phyloP scores from a whole-genome alignment of 2,329 filamentous ascomycete genomes.

The Aspergillus alliaceus region DNA sequence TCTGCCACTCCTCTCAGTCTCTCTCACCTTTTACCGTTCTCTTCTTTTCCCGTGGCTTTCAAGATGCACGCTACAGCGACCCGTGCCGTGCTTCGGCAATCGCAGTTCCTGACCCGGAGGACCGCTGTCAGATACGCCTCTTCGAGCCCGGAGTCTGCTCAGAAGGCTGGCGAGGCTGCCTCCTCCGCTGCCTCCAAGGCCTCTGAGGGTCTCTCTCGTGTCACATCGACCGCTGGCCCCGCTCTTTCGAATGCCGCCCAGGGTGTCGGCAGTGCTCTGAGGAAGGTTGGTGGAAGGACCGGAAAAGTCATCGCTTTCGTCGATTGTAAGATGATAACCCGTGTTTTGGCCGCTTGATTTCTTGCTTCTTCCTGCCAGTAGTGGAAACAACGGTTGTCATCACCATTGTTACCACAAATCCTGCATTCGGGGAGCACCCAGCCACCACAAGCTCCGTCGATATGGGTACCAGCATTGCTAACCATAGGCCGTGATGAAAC shows the following conservation, averaged over 20 bases:
- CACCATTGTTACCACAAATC: background rate
- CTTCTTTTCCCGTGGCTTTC: constrained; percentile 27
- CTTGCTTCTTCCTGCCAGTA: background rate
- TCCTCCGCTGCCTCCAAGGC: constrained; percentile 60
- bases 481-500: constrained; percentile 20
- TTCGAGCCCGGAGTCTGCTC: constrained; percentile 45
- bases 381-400: background rate
- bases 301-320: constrained; percentile 75
- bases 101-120: constrained; percentile 48
- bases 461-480: constrained; percentile 18
- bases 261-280: constrained; percentile 64
- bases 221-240: constrained; percentile 76
- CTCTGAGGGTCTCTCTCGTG: constrained; percentile 77
- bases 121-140: constrained; percentile 49
- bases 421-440: background rate
- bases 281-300: constrained; percentile 79
- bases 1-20: constrained; percentile 29
- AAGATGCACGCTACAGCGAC: constrained; percentile 46
- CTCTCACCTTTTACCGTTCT: constrained; percentile 28
- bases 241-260: constrained; percentile 72
- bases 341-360: constrained; percentile 1
- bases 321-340: constrained; percentile 67
- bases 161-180: constrained; percentile 46
- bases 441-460: background rate
- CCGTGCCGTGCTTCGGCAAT: constrained; percentile 48